Evolutionary conservation across 2,329 filamentous ascomycete species (phyloP), one percentile per base, ranked within the genome.

Genomic region (Sclerotinia glacialis): DNA sequence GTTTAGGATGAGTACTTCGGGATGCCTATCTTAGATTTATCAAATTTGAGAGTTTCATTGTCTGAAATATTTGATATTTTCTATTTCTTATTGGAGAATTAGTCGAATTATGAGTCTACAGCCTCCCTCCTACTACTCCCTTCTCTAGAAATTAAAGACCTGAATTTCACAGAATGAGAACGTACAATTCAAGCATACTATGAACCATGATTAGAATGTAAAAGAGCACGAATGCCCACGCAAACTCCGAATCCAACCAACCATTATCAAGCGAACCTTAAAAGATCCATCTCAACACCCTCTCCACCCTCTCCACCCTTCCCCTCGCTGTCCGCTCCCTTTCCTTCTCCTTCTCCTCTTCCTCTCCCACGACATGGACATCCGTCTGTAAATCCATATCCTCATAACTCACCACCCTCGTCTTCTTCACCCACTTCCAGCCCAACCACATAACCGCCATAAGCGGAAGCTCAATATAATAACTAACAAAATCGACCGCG

Each of bases 391-490:
- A 71, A 75, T 85, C 83, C 81, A 85, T 84, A 62, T 80, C 79
- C 28, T 76, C 75, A 50, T 79, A 71, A 16, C 72, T 73, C 28
- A 83, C 81, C 64, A 82, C 78, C 67, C 74, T 79, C 11, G 82
- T 83, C 49, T 78, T 80, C 70, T 84, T 76, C 18, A 81, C 37
- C 3, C 79, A 7, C 73, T 87, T 87, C 86, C 86, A 89, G 0
- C 73, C 79, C 9, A 85, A 46, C 70, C 80, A 83, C 76, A 86
- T 83, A 18, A 83, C 74, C 21, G 84, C 69, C 81, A 89, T 86
- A 67, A 89, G 71, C 0, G 86, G 84, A 31, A 89, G 75, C 76
- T 89, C 85, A 47, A 89, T 81, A 71, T 89, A 89, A 69, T 81
- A 86, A 67, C 84, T 87, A 56, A 89, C 84, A 71, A 89, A 89